Base-by-base conservation (phyloP, 2,329 filamentous ascomycete genomes). In the Chaetomium sp. region DNA sequence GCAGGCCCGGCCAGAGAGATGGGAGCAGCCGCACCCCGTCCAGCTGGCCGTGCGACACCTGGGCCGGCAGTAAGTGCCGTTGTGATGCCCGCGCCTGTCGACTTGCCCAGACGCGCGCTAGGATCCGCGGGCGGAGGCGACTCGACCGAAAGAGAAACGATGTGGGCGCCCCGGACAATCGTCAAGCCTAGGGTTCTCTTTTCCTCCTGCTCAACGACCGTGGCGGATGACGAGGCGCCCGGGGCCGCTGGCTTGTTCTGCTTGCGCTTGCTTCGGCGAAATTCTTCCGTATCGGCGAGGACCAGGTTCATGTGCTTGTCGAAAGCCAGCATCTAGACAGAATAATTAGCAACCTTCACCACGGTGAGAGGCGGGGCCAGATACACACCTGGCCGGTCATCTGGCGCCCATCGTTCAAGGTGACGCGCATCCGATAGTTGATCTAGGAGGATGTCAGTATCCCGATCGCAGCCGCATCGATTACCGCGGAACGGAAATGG, bases 281-380 rank as follows among this genome's bases (percentile, higher is more conserved):
- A 97, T 79, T 98, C 94, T 85, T 99, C 95, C 71, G 95, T 98
- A 76, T 99, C 95, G 79, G 94, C 95, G 68, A 99, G 90, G 68
- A 99, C 95, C 70, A 99, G 87, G 79, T 99, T 99, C 95, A 99
- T 99, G 80, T 99, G 95, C 93, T 98, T 98, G 80, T 99, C 95
- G 75, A 98, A 99, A 62, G 95, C 95, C 72, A 99, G 87, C 92
- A 99, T 97, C 79, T 98, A 45, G 93, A 68, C 93, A 8, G 23
- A 25, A 2, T 16, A 10, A 53, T 67, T n/a, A 67, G 62, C 29
- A 38, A 31, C 5, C 12, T 47, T 2, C n/a, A 27, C 31, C 25
- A 13, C 7, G 12, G 5, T 38, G 6, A 35, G 9, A 42, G 42
- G 23, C 8, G 6, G 25, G 12, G 23, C 16, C 1, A 12, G 33